Conservation (phyloP, 1,284 basidiomycete genomes). For the Tetrapyrgos nigripes region DNA sequence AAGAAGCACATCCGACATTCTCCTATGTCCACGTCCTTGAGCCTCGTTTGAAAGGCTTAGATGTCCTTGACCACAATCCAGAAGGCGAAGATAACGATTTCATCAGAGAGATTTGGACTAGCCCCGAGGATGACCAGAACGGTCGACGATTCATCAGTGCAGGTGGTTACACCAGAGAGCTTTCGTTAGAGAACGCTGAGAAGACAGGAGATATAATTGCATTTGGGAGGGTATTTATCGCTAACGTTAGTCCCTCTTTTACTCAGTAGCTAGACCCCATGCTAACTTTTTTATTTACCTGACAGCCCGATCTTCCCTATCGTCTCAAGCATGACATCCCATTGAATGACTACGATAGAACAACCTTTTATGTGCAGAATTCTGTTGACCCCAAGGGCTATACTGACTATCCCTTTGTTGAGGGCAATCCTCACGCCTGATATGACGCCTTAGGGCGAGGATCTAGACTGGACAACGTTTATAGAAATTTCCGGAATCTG, state of each 20-base stretch:
- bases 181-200: slow-evolving; percentile 33
- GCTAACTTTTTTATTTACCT: neutral
- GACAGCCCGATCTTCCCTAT: slow-evolving; percentile 55
- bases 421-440: neutral
- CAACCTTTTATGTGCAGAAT: slow-evolving; percentile 31
- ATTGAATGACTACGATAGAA: slow-evolving; percentile 30
- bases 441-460: neutral
- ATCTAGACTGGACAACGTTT: neutral
- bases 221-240: neutral
- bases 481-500: neutral
- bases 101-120: slow-evolving; percentile 38
- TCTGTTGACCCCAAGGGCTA: slow-evolving; percentile 36
- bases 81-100: slow-evolving; percentile 28
- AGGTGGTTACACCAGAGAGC: slow-evolving; percentile 31
- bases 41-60: slow-evolving; percentile 25
- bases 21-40: slow-evolving; percentile 57
- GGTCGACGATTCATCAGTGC: slow-evolving; percentile 42
- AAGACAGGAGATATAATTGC: slow-evolving; percentile 33
- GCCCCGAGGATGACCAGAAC: slow-evolving; percentile 15
- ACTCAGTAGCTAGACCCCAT: neutral
- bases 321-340: slow-evolving; percentile 39
- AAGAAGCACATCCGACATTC: slow-evolving; percentile 40
- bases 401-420: slow-evolving; percentile 40
- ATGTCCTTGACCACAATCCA: neutral
- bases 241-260: neutral